A percentile compares a stretch with the other conserved stretches of the same genome.
Evolutionary conservation across 352 stramenopile species (phyloP).

Genomic region (Globisporangium acanthophoron): DNA sequence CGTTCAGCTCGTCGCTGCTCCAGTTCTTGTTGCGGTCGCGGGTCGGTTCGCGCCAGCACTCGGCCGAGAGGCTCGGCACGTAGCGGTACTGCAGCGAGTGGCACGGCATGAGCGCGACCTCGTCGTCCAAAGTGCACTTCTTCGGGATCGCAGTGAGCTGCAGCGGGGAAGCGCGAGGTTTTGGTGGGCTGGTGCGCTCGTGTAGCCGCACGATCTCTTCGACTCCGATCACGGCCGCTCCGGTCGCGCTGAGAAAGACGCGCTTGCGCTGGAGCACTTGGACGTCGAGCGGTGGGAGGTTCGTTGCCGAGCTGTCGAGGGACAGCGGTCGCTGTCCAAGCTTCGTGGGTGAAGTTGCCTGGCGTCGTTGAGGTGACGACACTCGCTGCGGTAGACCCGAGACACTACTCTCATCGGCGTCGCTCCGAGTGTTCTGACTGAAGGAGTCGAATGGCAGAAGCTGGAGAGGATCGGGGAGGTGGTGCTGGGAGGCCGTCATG

Average conservation of each 20-base stretch:
- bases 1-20: conserved; percentile 40
- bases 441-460: neutral
- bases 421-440: neutral
- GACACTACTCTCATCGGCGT: neutral
- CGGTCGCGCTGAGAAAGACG: conserved; percentile 26
- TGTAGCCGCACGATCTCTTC: conserved; percentile 55
- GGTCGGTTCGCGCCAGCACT: conserved; percentile 51
- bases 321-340: neutral
- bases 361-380: neutral
- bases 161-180: conserved; percentile 22
- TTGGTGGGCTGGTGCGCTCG: conserved; percentile 19
- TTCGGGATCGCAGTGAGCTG: conserved; percentile 41
- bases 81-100: conserved; percentile 46
- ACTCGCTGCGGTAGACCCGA: neutral
- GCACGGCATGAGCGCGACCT: conserved; percentile 72
- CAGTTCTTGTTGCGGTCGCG: conserved; percentile 59
- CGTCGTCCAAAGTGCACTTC: conserved; percentile 41
- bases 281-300: conserved; percentile 28
- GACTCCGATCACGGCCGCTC: conserved; percentile 18
- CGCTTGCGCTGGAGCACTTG: conserved; percentile 36
- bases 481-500: neutral
- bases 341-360: neutral
- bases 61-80: conserved; percentile 21
- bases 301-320: neutral
- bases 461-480: neutral